These are phyloP conservation scores for Wickerhamiella shivajii DNA, from an alignment of 805 yeast genomes.

Conservation along the genomic window DNA sequence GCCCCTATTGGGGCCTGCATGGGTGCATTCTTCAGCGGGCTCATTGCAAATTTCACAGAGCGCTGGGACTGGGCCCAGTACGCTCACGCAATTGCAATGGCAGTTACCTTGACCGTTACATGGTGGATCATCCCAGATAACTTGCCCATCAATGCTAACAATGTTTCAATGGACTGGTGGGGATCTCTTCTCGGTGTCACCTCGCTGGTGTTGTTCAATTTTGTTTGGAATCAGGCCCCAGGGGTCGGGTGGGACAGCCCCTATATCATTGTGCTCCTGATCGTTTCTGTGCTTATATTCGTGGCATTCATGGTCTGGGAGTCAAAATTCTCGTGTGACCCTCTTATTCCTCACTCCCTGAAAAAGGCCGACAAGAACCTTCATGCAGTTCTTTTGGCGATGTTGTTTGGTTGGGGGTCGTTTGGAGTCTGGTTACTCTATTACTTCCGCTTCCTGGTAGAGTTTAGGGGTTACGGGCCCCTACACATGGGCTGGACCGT, in stretches of 20 bases:
- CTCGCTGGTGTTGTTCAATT: slow-evolving; percentile 49
- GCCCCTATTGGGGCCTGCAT: slow-evolving; percentile 50
- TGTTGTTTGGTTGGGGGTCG: slow-evolving; percentile 61
- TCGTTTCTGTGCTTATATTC: slow-evolving; percentile 34
- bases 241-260: slow-evolving; percentile 49
- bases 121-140: slow-evolving; percentile 10
- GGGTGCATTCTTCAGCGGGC: slow-evolving; percentile 34
- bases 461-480: slow-evolving; percentile 36
- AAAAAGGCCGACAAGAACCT: slow-evolving; percentile 33
- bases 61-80: slow-evolving; percentile 26
- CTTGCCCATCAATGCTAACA: slow-evolving; percentile 8
- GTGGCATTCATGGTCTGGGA: slow-evolving; percentile 37
- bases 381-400: slow-evolving; percentile 30
- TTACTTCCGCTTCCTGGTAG: slow-evolving; percentile 37
- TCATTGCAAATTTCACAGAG: slow-evolving; percentile 13
- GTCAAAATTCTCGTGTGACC: slow-evolving; percentile 30
- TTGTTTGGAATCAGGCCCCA: slow-evolving; percentile 67
- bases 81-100: slow-evolving; percentile 28
- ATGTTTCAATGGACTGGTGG: slow-evolving; percentile 29
- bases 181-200: slow-evolving; percentile 45
- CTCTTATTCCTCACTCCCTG: slow-evolving; percentile 39
- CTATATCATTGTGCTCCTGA: slow-evolving; percentile 42
- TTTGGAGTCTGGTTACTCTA: slow-evolving; percentile 65
- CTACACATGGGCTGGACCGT: slow-evolving; percentile 34
- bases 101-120: slow-evolving; percentile 8